These are phyloP conservation scores for Lachancea waltii DNA, from an alignment of 805 yeast species.

Conservation along the genomic window DNA sequence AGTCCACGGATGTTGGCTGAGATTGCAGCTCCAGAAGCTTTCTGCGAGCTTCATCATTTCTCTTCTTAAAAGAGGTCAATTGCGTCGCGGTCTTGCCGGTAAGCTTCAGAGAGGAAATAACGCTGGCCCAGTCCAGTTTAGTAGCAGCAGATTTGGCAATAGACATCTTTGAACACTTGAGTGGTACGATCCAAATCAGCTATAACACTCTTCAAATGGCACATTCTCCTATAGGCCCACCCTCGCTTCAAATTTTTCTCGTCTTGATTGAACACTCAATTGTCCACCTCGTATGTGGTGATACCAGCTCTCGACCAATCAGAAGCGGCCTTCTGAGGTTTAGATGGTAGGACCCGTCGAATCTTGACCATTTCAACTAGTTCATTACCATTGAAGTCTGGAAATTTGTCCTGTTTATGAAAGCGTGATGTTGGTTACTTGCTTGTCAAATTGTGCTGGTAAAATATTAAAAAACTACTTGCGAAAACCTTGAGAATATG, in stretches of 20 bases:
- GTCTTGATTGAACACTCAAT: too few species aligned
- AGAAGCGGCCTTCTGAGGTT: neutral
- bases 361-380: too few species aligned
- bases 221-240: neutral
- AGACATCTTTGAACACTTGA: slow-evolving; percentile 19
- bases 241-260: neutral
- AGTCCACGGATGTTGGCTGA: slow-evolving; percentile 76
- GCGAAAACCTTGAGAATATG: too few species aligned
- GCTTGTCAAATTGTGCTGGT: too few species aligned
- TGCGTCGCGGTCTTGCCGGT: slow-evolving; percentile 89
- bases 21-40: slow-evolving; percentile 60
- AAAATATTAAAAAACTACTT: too few species aligned
- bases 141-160: slow-evolving; percentile 54
- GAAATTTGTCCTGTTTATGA: too few species aligned
- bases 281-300: neutral
- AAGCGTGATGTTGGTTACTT: too few species aligned
- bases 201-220: too few species aligned
- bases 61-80: slow-evolving; percentile 89
- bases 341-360: too few species aligned
- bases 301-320: neutral
- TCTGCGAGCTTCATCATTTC: slow-evolving; percentile 96
- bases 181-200: neutral
- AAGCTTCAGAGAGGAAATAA: slow-evolving; percentile 80
- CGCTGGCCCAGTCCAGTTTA: slow-evolving; percentile 93
- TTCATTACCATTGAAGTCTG: too few species aligned